Base-by-base conservation (phyloP, 169 alveolate species). In the Plasmodium adleri region DNA sequence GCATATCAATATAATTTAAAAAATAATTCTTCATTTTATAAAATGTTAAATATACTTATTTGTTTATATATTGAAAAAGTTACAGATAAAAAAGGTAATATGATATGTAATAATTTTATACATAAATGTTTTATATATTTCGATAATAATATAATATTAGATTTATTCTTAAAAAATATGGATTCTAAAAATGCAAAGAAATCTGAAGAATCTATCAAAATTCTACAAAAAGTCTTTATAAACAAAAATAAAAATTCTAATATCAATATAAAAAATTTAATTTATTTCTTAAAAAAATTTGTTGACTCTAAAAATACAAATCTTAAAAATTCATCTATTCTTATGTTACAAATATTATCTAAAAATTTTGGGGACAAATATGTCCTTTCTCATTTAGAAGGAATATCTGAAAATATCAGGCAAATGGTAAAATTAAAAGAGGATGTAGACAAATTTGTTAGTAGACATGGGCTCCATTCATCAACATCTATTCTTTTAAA, bases 221-320 rank as follows among this genome's bases (percentile, higher is more conserved):
- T 85, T 3, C 17, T 85, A 22, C 92, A 85, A 67, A 56, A 60
- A 63, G 22, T 85, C 4, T 85, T 85, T 71, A 22, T 85, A 28
- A 70, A 20, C 15, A 85, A 52, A 74, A 54, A 49, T 15, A 10
- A 12, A 26, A 43, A 26, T 22, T 66, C 92, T 2, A 45, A 39
- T 39, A 74, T 85, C 2, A 70, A 85, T 54, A 24, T 85, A 26
- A 85, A 85, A 73, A 71, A 32, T 58, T 70, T 85, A n/a, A 72
- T 85, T 47, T 72, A 59, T 49, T 85, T 85, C 49, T 45, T 85
- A 20, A 85, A 85, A 85, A 71, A 85, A 71, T 85, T 85, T 43
- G 92, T 85, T 0, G 92, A 85, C 54, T 85, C 92, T 4, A 85
- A 85, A 47, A 85, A 85, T 43, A 70, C 67, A 9, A 85, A 85